Conservation (phyloP, 257 asterid genomes). For the Lycium ferocissimum region DNA sequence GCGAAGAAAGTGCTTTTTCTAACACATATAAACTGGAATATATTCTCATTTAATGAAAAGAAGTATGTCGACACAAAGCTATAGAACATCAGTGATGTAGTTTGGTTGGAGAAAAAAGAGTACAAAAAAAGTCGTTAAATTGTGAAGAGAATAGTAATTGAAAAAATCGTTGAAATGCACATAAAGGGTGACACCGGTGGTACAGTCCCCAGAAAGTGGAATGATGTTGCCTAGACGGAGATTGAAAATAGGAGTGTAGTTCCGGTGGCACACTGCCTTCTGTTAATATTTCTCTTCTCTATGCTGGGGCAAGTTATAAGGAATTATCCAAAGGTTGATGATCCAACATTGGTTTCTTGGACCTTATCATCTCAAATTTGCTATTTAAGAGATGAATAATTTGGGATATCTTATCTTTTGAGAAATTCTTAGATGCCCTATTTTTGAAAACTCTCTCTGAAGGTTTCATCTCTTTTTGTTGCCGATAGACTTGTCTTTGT, state of each 20-base stretch:
- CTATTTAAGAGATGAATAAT: neutral
- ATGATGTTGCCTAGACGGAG: neutral
- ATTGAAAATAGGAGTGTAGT: neutral
- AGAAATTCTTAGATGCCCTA: neutral
- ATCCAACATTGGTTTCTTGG: neutral
- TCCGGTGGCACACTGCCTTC: neutral
- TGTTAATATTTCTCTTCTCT: neutral
- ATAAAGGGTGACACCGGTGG: neutral
- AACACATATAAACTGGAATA: neutral
- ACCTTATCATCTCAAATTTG: neutral
- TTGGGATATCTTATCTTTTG: neutral
- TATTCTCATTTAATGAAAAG: neutral
- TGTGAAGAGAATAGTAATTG: neutral
- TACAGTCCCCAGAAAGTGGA: neutral
- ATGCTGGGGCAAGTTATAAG: neutral
- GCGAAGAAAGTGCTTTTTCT: neutral
- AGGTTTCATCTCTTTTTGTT: slow-evolving; percentile 4
- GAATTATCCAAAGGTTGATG: neutral
- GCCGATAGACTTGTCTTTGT: neutral
- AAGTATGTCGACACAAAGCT: neutral
- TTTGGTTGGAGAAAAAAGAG: neutral
- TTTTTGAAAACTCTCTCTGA: neutral
- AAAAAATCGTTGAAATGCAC: neutral
- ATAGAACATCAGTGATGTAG: neutral
- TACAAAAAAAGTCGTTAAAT: neutral